Conservation (phyloP, 805 yeast genomes). For the Starmerella lactis-condensi region DNA sequence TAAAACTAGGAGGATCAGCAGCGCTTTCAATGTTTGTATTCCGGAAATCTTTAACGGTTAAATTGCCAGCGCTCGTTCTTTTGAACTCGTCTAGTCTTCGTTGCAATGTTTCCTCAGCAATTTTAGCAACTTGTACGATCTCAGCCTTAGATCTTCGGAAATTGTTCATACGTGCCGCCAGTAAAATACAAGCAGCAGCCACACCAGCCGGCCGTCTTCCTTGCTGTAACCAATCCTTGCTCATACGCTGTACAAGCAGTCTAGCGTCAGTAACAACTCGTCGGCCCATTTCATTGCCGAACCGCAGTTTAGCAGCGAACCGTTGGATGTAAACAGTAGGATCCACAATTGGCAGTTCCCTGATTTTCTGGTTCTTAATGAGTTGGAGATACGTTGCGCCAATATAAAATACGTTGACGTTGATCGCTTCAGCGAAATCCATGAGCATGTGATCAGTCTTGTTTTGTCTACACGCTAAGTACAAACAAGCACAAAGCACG, state of each 20-base stretch:
- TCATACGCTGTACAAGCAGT: conserved; percentile 73
- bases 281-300: conserved; percentile 41
- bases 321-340: conserved; percentile 88
- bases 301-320: conserved; percentile 71
- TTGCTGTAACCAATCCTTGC: conserved; percentile 86
- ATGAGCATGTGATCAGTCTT: conserved; percentile 88
- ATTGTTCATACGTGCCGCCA: conserved; percentile 95
- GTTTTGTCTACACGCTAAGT: conserved; percentile 83
- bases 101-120: conserved; percentile 86
- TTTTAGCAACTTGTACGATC: conserved; percentile 85
- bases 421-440: conserved; percentile 79
- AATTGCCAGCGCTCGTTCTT: conserved; percentile 49
- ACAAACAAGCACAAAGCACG: conserved; percentile 85
- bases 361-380: conserved; percentile 69
- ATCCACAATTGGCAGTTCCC: conserved; percentile 70
- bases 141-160: conserved; percentile 81
- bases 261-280: conserved; percentile 78
- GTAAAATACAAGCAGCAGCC: conserved; percentile 85
- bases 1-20: conserved; percentile 71
- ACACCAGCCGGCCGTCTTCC: conserved; percentile 97
- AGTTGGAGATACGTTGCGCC: conserved; percentile 91
- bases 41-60: conserved; percentile 62
- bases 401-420: conserved; percentile 77
- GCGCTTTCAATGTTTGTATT: conserved; percentile 25
- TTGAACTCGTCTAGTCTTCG: conserved; percentile 76